These are phyloP conservation scores for Sporopachydermia cereana DNA, from an alignment of 1,139 yeast genomes.

Conservation along the genomic window DNA sequence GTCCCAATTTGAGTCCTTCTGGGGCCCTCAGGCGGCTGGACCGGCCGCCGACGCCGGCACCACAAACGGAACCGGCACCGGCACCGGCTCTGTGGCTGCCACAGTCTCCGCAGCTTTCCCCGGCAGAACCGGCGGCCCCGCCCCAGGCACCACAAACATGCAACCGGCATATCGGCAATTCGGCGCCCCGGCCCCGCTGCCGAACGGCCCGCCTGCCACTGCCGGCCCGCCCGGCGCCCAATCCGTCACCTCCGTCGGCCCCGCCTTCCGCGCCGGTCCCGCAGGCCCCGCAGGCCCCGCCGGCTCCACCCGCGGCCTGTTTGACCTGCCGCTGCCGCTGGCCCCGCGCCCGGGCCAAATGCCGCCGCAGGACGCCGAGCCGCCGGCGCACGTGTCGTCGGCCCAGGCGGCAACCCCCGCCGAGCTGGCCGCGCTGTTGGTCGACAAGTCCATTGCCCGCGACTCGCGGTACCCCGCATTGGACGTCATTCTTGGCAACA, in stretches of 20 bases:
- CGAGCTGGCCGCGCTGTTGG: background rate
- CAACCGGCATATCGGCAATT: background rate
- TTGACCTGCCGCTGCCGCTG: background rate
- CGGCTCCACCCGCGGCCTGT: background rate
- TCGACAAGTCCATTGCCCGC: slow-evolving; percentile 1
- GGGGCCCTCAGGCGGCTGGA: background rate
- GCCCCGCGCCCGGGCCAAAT: background rate
- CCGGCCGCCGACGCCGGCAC: too few relatives aligned
- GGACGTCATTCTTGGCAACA: background rate
- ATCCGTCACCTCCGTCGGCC: background rate
- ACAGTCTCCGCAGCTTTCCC: background rate
- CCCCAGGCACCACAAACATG: background rate
- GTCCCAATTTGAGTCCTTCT: slow-evolving; percentile 5
- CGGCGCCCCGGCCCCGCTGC: too few relatives aligned
- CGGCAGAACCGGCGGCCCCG: background rate
- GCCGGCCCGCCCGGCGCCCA: background rate
- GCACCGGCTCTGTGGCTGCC: background rate
- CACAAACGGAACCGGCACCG: too few relatives aligned
- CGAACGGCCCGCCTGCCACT: background rate
- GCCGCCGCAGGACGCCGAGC: background rate
- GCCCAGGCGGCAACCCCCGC: background rate
- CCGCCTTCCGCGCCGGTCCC: background rate
- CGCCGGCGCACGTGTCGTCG: slow-evolving; percentile 4
- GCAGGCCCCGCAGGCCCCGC: too few relatives aligned
- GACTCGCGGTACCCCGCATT: background rate